phyloP scores from a whole-genome alignment of 192 early-diverging fungal species.

The Pilaira anomala region DNA sequence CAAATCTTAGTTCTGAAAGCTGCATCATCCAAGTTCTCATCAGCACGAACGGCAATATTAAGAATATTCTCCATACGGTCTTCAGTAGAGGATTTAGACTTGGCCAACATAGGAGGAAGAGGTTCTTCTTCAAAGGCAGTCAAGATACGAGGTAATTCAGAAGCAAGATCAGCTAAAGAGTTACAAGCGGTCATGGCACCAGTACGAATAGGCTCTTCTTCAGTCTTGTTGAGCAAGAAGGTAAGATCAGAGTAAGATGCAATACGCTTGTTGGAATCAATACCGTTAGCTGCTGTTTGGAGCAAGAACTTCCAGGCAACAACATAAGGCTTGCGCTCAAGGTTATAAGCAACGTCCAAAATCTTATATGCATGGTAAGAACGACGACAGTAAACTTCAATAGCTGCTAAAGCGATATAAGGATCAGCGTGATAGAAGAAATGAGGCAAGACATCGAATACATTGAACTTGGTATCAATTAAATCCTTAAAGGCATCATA shows the following conservation, averaged over 20 bases:
- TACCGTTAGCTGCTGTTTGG: slow-evolving; percentile 38
- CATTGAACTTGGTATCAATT: slow-evolving; percentile 90
- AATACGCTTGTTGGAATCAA: slow-evolving; percentile 59
- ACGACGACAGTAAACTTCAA: slow-evolving; percentile 95
- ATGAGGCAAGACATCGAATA: slow-evolving; percentile 89
- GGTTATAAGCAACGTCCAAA: slow-evolving; percentile 73
- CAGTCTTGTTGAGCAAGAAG: slow-evolving; percentile 69
- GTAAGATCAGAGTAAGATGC: slow-evolving; percentile 81
- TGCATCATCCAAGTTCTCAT: slow-evolving; percentile 65
- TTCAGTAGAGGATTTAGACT: slow-evolving; percentile 15
- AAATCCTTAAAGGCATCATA: slow-evolving; percentile 78
- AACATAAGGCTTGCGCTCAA: slow-evolving; percentile 61
- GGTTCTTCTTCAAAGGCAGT: slow-evolving; percentile 53
- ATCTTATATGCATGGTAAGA: slow-evolving; percentile 98
- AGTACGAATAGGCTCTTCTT: slow-evolving; percentile 73
- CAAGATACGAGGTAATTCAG: slow-evolving; percentile 56
- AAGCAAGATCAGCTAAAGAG: slow-evolving; percentile 68
- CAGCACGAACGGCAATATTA: slow-evolving; percentile 77
- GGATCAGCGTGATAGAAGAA: slow-evolving; percentile 89
- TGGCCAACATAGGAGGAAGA: slow-evolving; percentile 23
- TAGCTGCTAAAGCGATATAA: slow-evolving; percentile 77
- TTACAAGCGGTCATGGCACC: slow-evolving; percentile 82
- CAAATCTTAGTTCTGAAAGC: slow-evolving; percentile 62
- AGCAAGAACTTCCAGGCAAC: slow-evolving; percentile 79
- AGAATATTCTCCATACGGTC: slow-evolving; percentile 72